phyloP scores from a whole-genome alignment of 2,329 filamentous ascomycete genomes.

The Aspergillus sp. region DNA sequence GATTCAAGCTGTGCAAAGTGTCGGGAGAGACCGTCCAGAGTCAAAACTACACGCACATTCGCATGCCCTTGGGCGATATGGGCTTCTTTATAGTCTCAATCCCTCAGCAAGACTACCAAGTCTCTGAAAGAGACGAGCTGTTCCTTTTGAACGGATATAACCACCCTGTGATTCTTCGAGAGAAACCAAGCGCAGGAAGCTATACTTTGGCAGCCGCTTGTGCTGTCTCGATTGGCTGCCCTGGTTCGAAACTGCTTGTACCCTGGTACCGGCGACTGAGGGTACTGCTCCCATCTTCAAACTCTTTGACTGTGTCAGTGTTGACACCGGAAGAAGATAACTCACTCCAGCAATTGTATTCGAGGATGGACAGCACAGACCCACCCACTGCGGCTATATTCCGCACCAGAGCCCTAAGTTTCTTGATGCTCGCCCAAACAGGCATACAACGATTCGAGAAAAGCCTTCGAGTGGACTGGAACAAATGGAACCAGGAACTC shows the following conservation, averaged over 20 bases:
- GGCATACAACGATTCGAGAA: background rate
- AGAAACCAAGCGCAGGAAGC: background rate
- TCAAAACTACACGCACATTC: background rate
- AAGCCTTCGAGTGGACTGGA: background rate
- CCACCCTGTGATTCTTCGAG: conserved; percentile 4
- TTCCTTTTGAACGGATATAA: conserved; percentile 10
- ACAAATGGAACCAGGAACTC: background rate
- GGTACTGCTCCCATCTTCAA: background rate
- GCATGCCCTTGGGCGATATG: background rate
- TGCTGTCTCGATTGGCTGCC: background rate
- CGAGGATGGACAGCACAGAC: background rate
- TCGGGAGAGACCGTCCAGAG: background rate
- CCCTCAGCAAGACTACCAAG: background rate
- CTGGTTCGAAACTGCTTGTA: background rate
- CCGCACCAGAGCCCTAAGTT: background rate
- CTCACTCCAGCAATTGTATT: background rate
- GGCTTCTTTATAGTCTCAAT: background rate
- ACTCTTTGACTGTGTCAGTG: background rate
- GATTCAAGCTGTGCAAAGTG: background rate
- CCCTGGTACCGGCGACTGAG: background rate
- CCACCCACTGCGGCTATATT: background rate
- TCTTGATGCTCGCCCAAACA: background rate
- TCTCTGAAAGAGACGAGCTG: background rate
- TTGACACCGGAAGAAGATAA: background rate
- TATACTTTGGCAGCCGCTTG: conserved; percentile 3